Evolutionary conservation across 495 filamentous ascomycete genomes (phyloP), one percentile per base, ranked within the genome.

Genomic region (Clavariopsis aquatica): DNA sequence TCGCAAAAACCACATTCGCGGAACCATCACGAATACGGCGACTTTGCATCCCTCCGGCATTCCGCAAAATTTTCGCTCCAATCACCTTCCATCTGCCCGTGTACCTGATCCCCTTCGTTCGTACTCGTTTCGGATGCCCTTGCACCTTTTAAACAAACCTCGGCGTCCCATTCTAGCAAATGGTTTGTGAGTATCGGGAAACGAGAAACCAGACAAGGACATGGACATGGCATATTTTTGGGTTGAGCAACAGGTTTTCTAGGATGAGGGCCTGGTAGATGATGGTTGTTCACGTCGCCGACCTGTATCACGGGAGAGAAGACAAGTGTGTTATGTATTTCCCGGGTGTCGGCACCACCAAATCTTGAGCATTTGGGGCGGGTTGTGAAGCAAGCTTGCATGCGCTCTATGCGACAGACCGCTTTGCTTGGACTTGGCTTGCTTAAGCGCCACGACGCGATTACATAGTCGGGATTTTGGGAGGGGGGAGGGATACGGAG

Each of bases 211-310:
- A n/a, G n/a, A n/a, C n/a, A n/a, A n/a, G n/a, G n/a, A n/a, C n/a
- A n/a, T n/a, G n/a, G n/a, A n/a, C n/a, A n/a, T n/a, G n/a, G n/a
- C n/a, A n/a, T n/a, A n/a, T n/a, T n/a, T n/a, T n/a, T n/a, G n/a
- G n/a, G n/a, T n/a, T n/a, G n/a, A n/a, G n/a, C n/a, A n/a, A n/a
- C n/a, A n/a, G n/a, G n/a, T n/a, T n/a, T 8, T 12, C 10, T 12
- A 2, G 26, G 19, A 13, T 27, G 23, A 8, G n/a, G 19, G 26
- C n/a, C 49, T 23, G 8, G 20, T 17, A 47, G 19, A 12, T n/a
- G 9, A n/a, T 34, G 38, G 57, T 60, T 17, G 41, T 41, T 22
- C 57, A 60, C 19, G 57, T 61, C 58, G 58, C 58, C 58, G 58
- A 61, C 58, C 17, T 52, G 58, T 61, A 17, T n/a, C n/a, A n/a